A percentile compares a stretch with the other conserved stretches of the same genome.
Conservation (phyloP, 768 basidiomycete species). For the Lactarius trivialis region DNA sequence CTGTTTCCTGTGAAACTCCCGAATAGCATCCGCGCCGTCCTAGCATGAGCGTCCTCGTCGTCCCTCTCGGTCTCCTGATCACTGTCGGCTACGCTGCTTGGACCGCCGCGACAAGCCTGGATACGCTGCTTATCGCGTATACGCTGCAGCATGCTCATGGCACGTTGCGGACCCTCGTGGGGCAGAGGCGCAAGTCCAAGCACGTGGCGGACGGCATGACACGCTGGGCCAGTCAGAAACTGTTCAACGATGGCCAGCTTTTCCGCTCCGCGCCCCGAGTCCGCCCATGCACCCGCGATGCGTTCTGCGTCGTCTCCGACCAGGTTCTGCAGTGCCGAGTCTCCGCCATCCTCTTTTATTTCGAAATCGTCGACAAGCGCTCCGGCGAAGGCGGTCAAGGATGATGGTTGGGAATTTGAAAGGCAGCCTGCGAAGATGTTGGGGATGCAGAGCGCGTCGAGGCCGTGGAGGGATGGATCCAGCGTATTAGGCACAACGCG, state of each 20-base stretch:
- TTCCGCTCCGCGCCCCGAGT: slow-evolving; percentile 37
- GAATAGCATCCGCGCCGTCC: slow-evolving; percentile 16
- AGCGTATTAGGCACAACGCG: slow-evolving; percentile 77
- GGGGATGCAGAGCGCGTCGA: slow-evolving; percentile 73
- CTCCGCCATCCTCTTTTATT: slow-evolving; percentile 29
- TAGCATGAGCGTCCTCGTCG: slow-evolving; percentile 13
- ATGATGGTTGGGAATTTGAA: slow-evolving; percentile 22
- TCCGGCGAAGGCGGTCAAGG: background rate
- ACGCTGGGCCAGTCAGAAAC: slow-evolving; percentile 37
- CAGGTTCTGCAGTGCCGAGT: slow-evolving; percentile 59
- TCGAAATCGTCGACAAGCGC: background rate
- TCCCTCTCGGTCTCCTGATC: slow-evolving; percentile 15
- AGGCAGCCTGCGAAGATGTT: slow-evolving; percentile 61
- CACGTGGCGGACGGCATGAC: slow-evolving; percentile 26
- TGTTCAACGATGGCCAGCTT: slow-evolving; percentile 41
- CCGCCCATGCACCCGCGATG: slow-evolving; percentile 50
- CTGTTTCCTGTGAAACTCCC: background rate
- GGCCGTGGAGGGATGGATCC: slow-evolving; percentile 40
- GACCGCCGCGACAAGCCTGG: background rate
- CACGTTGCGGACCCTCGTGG: background rate
- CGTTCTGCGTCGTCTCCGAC: slow-evolving; percentile 44
- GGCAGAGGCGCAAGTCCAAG: slow-evolving; percentile 3
- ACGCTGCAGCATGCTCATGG: slow-evolving; percentile 10
- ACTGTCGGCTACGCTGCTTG: background rate
- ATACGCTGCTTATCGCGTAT: slow-evolving; percentile 13